Conservation (phyloP, 345 rosid species). For the Sisymbrium altissimum region DNA sequence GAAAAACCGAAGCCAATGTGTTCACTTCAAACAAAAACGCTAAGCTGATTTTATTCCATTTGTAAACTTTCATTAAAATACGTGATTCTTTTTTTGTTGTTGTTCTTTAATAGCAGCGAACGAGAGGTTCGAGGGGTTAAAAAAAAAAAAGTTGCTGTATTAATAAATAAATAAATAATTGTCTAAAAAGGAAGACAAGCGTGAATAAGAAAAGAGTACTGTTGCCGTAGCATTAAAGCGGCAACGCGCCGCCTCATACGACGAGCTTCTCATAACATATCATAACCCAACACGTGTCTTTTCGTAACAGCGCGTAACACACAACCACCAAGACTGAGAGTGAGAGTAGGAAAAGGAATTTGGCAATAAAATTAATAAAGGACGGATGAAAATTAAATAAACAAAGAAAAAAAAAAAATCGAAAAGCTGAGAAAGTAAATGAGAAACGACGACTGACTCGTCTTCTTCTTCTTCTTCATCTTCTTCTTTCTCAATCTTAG, state of each 20-base stretch:
- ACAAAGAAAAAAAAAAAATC: not conserved
- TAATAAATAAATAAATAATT: not conserved
- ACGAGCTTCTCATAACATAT: not conserved
- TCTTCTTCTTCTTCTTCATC: not conserved
- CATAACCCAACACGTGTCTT: not conserved
- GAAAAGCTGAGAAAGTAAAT: conserved; percentile 31
- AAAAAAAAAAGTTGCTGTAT: not conserved
- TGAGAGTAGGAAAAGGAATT: not conserved
- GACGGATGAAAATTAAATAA: conserved; percentile 5
- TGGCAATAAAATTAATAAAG: conserved; percentile 8
- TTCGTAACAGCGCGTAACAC: not conserved
- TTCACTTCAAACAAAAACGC: not conserved
- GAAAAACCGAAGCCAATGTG: not conserved
- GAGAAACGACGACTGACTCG: conserved; percentile 37
- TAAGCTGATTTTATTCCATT: not conserved
- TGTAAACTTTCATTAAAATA: not conserved
- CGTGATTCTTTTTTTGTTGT: not conserved
- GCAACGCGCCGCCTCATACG: conserved; percentile 22
- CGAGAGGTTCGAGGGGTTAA: not conserved
- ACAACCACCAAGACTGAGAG: fast-evolving
- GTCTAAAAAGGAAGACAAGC: not conserved
- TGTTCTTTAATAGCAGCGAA: not conserved
- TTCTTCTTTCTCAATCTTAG: not conserved
- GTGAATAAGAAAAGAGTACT: conserved; percentile 3
- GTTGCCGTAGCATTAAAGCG: conserved; percentile 2